Evolutionary conservation across 371 early-diverging fungal genomes (phyloP).

Genomic region (Blakeslea trispora): DNA sequence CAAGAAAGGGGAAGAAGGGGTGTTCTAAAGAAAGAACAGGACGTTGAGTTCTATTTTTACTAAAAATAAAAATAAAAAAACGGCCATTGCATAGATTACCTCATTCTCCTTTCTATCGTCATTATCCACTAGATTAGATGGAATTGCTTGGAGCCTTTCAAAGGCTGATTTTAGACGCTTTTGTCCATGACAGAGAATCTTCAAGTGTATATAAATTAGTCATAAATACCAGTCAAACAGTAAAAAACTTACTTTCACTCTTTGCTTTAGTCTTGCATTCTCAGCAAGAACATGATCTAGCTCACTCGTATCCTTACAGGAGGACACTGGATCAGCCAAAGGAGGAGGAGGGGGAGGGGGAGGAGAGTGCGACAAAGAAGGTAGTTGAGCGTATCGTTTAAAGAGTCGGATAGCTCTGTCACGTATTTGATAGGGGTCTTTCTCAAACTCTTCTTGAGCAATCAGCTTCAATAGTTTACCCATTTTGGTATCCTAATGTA

Average conservation of each 20-base stretch:
- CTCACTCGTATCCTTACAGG: constrained; percentile 18
- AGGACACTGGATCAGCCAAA: constrained; percentile 8
- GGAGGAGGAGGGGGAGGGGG: not conserved
- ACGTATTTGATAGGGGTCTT: constrained; percentile 35
- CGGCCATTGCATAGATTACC: constrained; percentile 1
- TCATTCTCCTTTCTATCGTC: constrained; percentile 12
- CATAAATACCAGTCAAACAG: not conserved
- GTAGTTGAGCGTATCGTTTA: constrained; percentile 34
- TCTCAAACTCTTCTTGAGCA: constrained; percentile 36
- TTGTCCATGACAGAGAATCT: constrained; percentile 13
- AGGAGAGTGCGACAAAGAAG: not conserved
- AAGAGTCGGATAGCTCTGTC: constrained; percentile 34
- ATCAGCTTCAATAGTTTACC: constrained; percentile 47
- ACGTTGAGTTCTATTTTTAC: constrained; percentile 1
- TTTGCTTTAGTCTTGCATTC: constrained; percentile 30
- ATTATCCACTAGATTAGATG: constrained; percentile 2
- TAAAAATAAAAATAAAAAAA: constrained; percentile 2
- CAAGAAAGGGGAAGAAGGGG: not conserved
- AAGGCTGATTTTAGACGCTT: constrained; percentile 35
- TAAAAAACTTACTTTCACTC: constrained; percentile 27
- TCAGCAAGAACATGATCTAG: constrained; percentile 32
- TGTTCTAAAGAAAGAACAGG: constrained; percentile 4
- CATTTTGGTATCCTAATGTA: constrained; percentile 47
- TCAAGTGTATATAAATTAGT: constrained; percentile 13
- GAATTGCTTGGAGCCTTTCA: constrained; percentile 20